These are phyloP conservation scores for Parasarocladium wereldwijsianum DNA, from an alignment of 2,329 filamentous ascomycete genomes.

Conservation along the genomic window DNA sequence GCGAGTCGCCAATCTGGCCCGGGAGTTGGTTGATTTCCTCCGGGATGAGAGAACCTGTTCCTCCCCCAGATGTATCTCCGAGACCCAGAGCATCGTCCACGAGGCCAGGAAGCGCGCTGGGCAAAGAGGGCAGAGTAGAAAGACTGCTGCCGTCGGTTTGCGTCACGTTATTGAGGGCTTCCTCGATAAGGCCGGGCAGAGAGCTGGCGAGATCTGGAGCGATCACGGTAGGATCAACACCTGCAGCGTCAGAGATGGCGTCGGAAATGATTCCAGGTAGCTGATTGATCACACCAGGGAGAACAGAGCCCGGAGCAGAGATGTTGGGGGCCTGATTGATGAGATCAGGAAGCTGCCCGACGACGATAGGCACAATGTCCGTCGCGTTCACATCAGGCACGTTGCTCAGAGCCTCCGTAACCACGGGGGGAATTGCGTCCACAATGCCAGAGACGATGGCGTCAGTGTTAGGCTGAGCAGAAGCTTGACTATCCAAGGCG, in stretches of 20 bases:
- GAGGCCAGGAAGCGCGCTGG: background rate
- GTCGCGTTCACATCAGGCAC: slow-evolving; percentile 1
- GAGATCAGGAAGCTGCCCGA: background rate
- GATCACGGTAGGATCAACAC: background rate
- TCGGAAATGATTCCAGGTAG: slow-evolving; percentile 1
- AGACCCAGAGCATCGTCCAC: slow-evolving; percentile 1
- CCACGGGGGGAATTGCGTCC: background rate
- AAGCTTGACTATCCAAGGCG: background rate
- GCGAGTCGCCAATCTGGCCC: background rate
- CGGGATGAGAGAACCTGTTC: slow-evolving; percentile 1
- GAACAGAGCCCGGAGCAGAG: background rate
- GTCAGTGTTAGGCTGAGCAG: background rate
- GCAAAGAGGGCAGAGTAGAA: background rate
- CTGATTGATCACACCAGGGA: slow-evolving; percentile 1
- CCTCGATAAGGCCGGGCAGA: background rate
- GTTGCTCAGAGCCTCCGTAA: slow-evolving; percentile 1
- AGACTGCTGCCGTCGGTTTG: background rate
- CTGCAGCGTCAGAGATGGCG: slow-evolving; percentile 1
- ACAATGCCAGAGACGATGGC: slow-evolving; percentile 2
- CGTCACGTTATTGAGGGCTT: background rate
- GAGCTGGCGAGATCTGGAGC: slow-evolving; percentile 1
- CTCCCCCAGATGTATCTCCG: background rate
- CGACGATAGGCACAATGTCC: slow-evolving; percentile 2
- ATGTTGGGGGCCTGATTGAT: slow-evolving; percentile 2
- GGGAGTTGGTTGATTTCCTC: background rate